phyloP scores from a whole-genome alignment of 2,329 filamentous ascomycete genomes.

The Arachnomyces sp. region DNA sequence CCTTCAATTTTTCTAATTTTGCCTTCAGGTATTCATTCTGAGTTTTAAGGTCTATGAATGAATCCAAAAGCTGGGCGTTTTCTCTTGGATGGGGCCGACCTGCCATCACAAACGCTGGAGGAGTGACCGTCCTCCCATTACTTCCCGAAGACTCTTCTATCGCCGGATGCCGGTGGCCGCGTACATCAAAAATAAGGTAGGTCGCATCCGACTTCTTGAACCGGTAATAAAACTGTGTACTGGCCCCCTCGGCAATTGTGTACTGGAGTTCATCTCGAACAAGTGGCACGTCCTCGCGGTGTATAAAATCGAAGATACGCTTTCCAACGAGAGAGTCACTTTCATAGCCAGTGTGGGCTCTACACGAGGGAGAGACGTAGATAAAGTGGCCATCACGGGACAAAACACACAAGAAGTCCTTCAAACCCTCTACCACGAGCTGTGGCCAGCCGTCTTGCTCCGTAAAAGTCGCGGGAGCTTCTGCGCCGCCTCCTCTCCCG shows the following conservation, averaged over 20 bases:
- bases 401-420: conserved; percentile 80
- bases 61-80: conserved; percentile 76
- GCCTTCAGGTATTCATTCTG: conserved; percentile 83
- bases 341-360: conserved; percentile 65
- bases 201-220: conserved; percentile 65
- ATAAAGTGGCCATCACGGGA: conserved; percentile 75
- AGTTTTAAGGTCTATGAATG: conserved; percentile 92
- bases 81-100: conserved; percentile 81
- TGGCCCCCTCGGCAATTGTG: conserved; percentile 70
- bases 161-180: conserved; percentile 83
- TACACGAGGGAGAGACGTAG: conserved; percentile 75
- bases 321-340: conserved; percentile 61
- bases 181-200: conserved; percentile 79
- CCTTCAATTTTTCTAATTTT: conserved; percentile 73
- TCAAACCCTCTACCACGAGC: conserved; percentile 79
- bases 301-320: conserved; percentile 73
- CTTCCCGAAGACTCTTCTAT: conserved; percentile 57
- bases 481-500: conserved; percentile 26
- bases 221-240: conserved; percentile 77
- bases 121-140: conserved; percentile 60
- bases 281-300: conserved; percentile 75
- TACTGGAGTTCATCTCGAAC: conserved; percentile 84
- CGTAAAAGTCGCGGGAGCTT: conserved; percentile 57
- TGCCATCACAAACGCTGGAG: conserved; percentile 90
- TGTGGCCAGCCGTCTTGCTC: conserved; percentile 73